phyloP scores from a whole-genome alignment of 148 eudicot genomes.

The Selenicereus undatus region DNA sequence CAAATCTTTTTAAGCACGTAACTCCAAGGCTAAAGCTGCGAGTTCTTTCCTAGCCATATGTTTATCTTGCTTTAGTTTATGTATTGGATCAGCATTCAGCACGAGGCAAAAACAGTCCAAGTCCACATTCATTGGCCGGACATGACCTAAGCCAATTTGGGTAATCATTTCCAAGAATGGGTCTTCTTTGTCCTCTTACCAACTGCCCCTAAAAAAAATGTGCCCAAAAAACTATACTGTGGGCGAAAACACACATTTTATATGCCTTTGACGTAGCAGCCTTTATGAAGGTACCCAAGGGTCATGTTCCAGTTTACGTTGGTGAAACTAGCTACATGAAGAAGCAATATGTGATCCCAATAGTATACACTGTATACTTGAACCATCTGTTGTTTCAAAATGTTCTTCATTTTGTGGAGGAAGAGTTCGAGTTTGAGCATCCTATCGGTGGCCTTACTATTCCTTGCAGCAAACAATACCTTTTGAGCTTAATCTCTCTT shows the following conservation, averaged over 20 bases:
- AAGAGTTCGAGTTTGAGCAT: conserved; percentile 50
- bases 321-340: conserved; percentile 30
- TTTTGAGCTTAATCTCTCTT: conserved; percentile 31
- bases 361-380: conserved; percentile 40
- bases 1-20: too few species aligned
- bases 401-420: conserved; percentile 37
- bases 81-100: background rate
- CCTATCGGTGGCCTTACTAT: conserved; percentile 58
- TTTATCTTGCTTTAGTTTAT: background rate
- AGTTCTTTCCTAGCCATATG: too few species aligned
- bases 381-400: conserved; percentile 48
- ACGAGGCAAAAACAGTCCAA: background rate
- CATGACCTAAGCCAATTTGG: conserved; percentile 17
- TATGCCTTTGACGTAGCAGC: background rate
- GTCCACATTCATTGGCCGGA: conserved; percentile 28
- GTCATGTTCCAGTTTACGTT: conserved; percentile 49
- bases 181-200: conserved; percentile 19
- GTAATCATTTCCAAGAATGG: conserved; percentile 30
- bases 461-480: conserved; percentile 48
- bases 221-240: background rate
- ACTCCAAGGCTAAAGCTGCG: too few species aligned
- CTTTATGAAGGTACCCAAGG: conserved; percentile 32
- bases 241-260: background rate
- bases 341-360: conserved; percentile 45
- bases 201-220: background rate